Evolutionary conservation across 2,329 filamentous ascomycete species (phyloP).

Genomic region (Ascochyta viciae-villosae): DNA sequence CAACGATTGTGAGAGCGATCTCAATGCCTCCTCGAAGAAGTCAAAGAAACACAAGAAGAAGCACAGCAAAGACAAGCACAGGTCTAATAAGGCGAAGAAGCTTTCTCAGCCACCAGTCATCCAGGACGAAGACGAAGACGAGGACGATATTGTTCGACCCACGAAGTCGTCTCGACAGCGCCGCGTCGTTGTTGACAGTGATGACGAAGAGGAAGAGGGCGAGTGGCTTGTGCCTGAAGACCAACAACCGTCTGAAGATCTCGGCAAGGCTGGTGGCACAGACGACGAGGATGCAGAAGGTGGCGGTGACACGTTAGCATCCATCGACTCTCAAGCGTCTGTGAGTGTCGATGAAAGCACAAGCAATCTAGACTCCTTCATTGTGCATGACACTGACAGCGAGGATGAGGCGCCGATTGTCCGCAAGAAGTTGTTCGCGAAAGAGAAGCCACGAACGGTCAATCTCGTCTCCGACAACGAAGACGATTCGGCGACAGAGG

Average conservation of each 20-base stretch:
- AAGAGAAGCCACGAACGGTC: conserved; percentile 57
- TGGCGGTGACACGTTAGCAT: conserved; percentile 78
- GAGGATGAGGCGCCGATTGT: conserved; percentile 48
- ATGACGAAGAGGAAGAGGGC: conserved; percentile 72
- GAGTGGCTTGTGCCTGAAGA: conserved; percentile 81
- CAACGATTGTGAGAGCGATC: conserved; percentile 75
- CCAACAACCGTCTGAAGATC: conserved; percentile 65
- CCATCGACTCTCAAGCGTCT: conserved; percentile 73
- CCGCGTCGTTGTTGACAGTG: conserved; percentile 67
- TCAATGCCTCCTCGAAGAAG: conserved; percentile 63
- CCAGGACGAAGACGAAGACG: conserved; percentile 35
- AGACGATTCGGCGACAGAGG: conserved; percentile 44
- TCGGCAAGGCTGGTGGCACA: conserved; percentile 82
- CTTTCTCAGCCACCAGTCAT: conserved; percentile 49
- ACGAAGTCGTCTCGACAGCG: conserved; percentile 39
- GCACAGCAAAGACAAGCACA: conserved; percentile 53
- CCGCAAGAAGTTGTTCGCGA: conserved; percentile 32
- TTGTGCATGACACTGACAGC: conserved; percentile 47
- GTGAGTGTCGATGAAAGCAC: conserved; percentile 60
- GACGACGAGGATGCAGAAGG: conserved; percentile 89
- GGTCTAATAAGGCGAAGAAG: conserved; percentile 46
- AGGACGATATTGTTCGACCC: conserved; percentile 9
- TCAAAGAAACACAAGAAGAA: conserved; percentile 49
- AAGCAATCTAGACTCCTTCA: conserved; percentile 46
- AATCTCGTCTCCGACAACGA: conserved; percentile 61